Conservation (phyloP, 257 asterid genomes). For the Plectranthus barbatus region DNA sequence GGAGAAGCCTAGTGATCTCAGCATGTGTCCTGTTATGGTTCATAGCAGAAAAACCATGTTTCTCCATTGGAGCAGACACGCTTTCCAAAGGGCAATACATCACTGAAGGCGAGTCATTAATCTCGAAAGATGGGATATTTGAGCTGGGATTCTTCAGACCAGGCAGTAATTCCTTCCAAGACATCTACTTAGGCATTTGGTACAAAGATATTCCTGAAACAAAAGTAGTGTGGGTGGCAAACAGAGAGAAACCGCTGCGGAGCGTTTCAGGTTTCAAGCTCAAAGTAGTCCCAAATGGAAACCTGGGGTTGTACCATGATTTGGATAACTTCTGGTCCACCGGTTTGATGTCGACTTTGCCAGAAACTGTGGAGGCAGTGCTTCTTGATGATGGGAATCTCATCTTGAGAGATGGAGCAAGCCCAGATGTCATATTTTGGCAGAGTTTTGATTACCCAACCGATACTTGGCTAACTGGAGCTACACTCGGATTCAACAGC, state of each 20-base stretch:
- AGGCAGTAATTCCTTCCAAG: background rate
- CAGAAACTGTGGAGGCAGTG: constrained; percentile 23
- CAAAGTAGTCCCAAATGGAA: constrained; percentile 13
- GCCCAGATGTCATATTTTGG: constrained; percentile 15
- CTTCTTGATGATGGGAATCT: constrained; percentile 33
- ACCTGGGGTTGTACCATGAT: constrained; percentile 18
- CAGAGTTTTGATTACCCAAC: constrained; percentile 35
- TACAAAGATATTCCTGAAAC: constrained; percentile 14
- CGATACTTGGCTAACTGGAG: constrained; percentile 33
- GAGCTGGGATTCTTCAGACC: constrained; percentile 34
- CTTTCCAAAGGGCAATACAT: constrained; percentile 21
- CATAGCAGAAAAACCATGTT: background rate
- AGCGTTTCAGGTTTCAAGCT: background rate
- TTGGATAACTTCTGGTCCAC: constrained; percentile 22
- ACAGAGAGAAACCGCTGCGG: constrained; percentile 15
- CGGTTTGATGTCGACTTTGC: background rate
- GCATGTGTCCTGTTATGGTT: background rate
- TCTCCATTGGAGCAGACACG: constrained; percentile 13
- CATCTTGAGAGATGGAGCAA: constrained; percentile 19
- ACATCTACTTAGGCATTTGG: constrained; percentile 30
- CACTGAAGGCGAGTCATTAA: constrained; percentile 18
- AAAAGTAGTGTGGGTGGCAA: constrained; percentile 32
- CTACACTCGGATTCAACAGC: constrained; percentile 17
- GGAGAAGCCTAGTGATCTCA: background rate
- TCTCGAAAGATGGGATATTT: constrained; percentile 24